phyloP scores from a whole-genome alignment of 768 basidiomycete genomes.

The Leccinellum luteum region DNA sequence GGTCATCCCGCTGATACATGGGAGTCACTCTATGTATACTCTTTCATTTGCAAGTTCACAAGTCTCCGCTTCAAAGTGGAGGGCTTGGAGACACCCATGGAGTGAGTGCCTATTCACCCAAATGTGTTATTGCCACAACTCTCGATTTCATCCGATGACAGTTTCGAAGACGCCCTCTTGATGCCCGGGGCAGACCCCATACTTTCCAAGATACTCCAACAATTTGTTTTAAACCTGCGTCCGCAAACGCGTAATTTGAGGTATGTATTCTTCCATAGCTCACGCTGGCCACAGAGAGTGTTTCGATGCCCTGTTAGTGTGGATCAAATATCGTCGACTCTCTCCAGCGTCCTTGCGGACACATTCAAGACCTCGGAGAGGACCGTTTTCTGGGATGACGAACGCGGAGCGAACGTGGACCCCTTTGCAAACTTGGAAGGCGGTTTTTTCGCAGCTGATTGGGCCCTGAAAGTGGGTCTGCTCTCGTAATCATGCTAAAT shows the following conservation, averaged over 20 bases:
- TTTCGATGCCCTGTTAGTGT: slow-evolving; percentile 48
- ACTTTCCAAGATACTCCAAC: slow-evolving; percentile 67
- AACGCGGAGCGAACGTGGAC: slow-evolving; percentile 62
- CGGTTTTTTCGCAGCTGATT: slow-evolving; percentile 79
- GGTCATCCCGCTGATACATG: slow-evolving; percentile 78
- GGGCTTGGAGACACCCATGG: slow-evolving; percentile 77
- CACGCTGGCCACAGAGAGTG: slow-evolving; percentile 22
- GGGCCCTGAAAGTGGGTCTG: slow-evolving; percentile 74
- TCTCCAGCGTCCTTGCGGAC: slow-evolving; percentile 66
- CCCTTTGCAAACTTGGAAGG: slow-evolving; percentile 64
- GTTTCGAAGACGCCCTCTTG: slow-evolving; percentile 78
- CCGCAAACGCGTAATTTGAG: slow-evolving; percentile 90
- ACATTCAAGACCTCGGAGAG: slow-evolving; percentile 72
- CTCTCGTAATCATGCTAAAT: slow-evolving; percentile 23
- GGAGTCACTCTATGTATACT: slow-evolving; percentile 84
- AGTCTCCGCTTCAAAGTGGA: slow-evolving; percentile 70
- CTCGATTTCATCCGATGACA: slow-evolving; percentile 38
- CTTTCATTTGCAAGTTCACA: slow-evolving; percentile 83
- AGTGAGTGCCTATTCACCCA: slow-evolving; percentile 52
- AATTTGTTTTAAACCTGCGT: slow-evolving; percentile 78
- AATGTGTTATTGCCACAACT: slow-evolving; percentile 29
- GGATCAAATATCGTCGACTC: slow-evolving; percentile 79
- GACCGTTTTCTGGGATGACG: slow-evolving; percentile 80
- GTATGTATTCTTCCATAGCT: slow-evolving; percentile 44
- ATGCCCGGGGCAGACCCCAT: slow-evolving; percentile 69